Evolutionary conservation across 345 rosid genomes (phyloP).

Genomic region (Fremontodendron californicum): DNA sequence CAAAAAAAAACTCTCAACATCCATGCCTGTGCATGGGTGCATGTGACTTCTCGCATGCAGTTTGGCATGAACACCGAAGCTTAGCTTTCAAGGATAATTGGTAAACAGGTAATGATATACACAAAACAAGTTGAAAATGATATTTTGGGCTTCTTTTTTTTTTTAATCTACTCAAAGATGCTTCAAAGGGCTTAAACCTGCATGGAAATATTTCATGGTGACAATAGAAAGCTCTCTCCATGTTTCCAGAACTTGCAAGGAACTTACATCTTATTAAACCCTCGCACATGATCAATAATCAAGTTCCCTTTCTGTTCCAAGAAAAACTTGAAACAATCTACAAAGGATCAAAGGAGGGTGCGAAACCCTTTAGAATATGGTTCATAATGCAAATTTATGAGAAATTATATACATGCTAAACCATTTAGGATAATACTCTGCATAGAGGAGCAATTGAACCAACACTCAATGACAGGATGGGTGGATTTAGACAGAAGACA

Average conservation of each 20-base stretch:
- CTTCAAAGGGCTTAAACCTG: not conserved
- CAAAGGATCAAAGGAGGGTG: not conserved
- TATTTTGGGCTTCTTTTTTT: not conserved
- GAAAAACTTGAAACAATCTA: not conserved
- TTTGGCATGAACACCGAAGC: not conserved
- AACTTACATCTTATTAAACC: not conserved
- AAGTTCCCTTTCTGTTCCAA: not conserved
- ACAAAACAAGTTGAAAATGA: not conserved
- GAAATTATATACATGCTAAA: not conserved
- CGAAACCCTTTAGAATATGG: not conserved
- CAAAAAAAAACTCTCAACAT: not conserved
- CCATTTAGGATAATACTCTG: not conserved
- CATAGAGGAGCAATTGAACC: too few species aligned
- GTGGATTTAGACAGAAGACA: not conserved
- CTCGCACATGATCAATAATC: not conserved
- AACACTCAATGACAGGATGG: not conserved
- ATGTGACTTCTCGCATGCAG: not conserved
- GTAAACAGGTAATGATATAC: not conserved
- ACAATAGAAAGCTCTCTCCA: not conserved
- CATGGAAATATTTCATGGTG: not conserved
- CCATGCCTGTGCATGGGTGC: not conserved
- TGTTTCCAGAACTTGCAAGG: not conserved
- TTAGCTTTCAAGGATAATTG: not conserved
- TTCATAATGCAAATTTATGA: not conserved
- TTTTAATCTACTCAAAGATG: not conserved